Percentiles rank a stretch among this genome's conserved stretches.
Conservation (phyloP, 1,139 yeast species). For the Martiniozyma asiatica region DNA sequence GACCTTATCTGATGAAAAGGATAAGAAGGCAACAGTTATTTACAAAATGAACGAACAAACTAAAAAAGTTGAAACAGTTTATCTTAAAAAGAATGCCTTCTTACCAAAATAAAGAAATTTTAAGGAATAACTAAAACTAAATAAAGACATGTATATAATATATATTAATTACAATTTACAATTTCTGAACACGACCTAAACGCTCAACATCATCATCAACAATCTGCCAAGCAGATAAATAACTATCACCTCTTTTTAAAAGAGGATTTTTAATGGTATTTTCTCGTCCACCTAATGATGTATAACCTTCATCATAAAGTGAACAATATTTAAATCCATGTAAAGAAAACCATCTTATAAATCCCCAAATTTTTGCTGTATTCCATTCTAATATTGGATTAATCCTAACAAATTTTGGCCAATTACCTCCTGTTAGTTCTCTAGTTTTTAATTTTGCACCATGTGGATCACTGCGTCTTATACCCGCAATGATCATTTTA, state of each 20-base stretch:
- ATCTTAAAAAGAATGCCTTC: slow-evolving; percentile 27
- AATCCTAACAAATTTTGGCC: slow-evolving; percentile 75
- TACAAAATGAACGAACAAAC: slow-evolving; percentile 40
- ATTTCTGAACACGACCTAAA: slow-evolving; percentile 29
- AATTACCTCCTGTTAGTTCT: slow-evolving; percentile 74
- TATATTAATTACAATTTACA: no score
- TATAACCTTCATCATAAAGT: slow-evolving; percentile 67
- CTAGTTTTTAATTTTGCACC: slow-evolving; percentile 42
- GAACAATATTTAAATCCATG: slow-evolving; percentile 35
- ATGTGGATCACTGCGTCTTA: slow-evolving; percentile 70
- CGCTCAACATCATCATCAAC: slow-evolving; percentile 49
- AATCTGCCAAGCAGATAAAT: slow-evolving; percentile 56
- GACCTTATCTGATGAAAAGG: slow-evolving; percentile 18
- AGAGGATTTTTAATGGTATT: slow-evolving; percentile 59
- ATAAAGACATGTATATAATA: no score
- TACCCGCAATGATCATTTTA: slow-evolving; percentile 67
- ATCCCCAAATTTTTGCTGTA: slow-evolving; percentile 68
- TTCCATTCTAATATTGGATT: slow-evolving; percentile 82
- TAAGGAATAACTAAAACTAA: no score
- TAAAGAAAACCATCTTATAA: slow-evolving; percentile 26
- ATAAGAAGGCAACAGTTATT: slow-evolving; percentile 25
- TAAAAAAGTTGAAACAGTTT: slow-evolving; percentile 29
- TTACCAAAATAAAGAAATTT: no score
- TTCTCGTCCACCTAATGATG: slow-evolving; percentile 67
- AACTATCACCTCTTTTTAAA: slow-evolving; percentile 26